Conservation (phyloP, 2,329 filamentous ascomycete species). For the Fusarium austroafricanum region DNA sequence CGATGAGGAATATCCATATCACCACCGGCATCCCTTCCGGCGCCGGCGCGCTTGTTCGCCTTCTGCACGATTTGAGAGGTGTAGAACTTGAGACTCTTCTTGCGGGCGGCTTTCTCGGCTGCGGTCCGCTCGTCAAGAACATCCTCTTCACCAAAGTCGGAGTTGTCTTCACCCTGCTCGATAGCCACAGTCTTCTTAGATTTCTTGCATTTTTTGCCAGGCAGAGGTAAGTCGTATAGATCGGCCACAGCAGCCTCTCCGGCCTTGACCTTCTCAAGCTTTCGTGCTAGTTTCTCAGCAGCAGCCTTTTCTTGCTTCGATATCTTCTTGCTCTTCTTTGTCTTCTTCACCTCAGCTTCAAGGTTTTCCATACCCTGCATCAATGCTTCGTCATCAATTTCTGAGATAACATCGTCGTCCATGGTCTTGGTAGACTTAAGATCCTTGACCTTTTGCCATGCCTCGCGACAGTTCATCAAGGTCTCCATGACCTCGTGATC, state of each 20-base stretch:
- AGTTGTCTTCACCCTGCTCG: slow-evolving; percentile 70
- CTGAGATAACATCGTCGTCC: slow-evolving; percentile 47
- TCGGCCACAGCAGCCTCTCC: slow-evolving; percentile 78
- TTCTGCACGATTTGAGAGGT: slow-evolving; percentile 98
- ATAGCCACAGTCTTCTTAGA: slow-evolving; percentile 49
- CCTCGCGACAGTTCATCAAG: slow-evolving; percentile 79
- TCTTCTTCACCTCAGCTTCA: slow-evolving; percentile 44
- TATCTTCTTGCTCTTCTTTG: slow-evolving; percentile 47
- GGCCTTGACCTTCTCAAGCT: slow-evolving; percentile 64
- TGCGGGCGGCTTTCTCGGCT: slow-evolving; percentile 87
- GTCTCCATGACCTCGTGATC: slow-evolving; percentile 93
- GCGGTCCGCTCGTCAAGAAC: slow-evolving; percentile 80
- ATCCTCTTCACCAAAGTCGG: slow-evolving; percentile 94
- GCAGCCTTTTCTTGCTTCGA: slow-evolving; percentile 52
- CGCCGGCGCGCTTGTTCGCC: slow-evolving; percentile 82
- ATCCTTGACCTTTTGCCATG: slow-evolving; percentile 81
- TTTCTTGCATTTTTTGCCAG: slow-evolving; percentile 59
- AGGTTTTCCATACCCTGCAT: slow-evolving; percentile 40
- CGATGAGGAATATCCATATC: slow-evolving; percentile 88
- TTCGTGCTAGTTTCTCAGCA: slow-evolving; percentile 55
- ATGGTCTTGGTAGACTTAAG: slow-evolving; percentile 63
- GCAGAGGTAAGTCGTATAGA: slow-evolving; percentile 71
- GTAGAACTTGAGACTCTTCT: slow-evolving; percentile 96
- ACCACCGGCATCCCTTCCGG: slow-evolving; percentile 79
- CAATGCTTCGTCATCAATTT: slow-evolving; percentile 42